Base-by-base conservation (phyloP, 352 stramenopile species). In the Globisporangium carolinianum region DNA sequence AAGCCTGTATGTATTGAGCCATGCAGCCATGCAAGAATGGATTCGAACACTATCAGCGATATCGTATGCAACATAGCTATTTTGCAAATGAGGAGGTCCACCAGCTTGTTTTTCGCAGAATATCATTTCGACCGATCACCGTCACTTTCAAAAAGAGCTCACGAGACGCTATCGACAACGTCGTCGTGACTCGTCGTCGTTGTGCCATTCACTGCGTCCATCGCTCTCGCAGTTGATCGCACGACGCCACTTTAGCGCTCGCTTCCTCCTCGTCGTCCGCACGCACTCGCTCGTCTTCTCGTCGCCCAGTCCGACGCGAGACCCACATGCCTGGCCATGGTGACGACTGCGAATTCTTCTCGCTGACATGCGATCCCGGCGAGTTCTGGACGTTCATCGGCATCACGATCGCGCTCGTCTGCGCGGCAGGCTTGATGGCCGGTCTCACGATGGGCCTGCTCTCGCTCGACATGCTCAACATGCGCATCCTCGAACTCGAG, bases 381-480 rank as follows among this genome's bases (percentile, higher is more conserved):
- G 70, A 65, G 53, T 90, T 88, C 69, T 88, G 73, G 74, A 70
- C 70, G 42, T 85, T 77, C 61, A 55, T 86, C 37, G 61, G 62
- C 54, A 58, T 73, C 36, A 81, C 65, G 32, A 35, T 89, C 12
- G 53, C 63, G 61, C 67, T 88, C 46, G 65, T 89, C 47, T 78
- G 67, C 53, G 65, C 70, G 7, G 82, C 79, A 10, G 77, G 82
- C 11, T 47, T 89, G 47, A 87, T 89, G 77, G 78, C 80, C n/a
- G 83, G 83, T 12, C 76, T 90, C 55, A 90, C 83, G 41, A 88
- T 89, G 71, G 79, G 83, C 3, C 55, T 92, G 41, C 62, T 92
- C 14, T 88, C 76, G 41, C 60, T 92, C 51, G 83, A 90, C 71
- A 88, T 85, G 72, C 75, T 89, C 62, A 91, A 87, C 61, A 72